Conservation (phyloP, 1,284 basidiomycete species). For the Porogramme epimiltina region DNA sequence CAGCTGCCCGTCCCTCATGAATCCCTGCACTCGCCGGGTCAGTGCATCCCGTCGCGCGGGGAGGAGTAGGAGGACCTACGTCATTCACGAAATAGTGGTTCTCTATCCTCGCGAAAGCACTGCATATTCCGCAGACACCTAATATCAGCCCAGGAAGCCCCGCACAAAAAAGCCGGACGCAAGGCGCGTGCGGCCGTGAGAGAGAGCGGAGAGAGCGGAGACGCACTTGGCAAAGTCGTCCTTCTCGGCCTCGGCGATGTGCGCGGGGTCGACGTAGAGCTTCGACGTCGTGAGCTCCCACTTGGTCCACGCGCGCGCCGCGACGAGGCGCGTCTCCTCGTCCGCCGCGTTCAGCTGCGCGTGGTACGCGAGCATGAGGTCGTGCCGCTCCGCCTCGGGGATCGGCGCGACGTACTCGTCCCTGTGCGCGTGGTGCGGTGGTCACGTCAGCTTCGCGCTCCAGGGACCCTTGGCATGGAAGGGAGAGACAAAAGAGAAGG, state of each 20-base stretch:
- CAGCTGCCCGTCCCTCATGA: slow-evolving; percentile 89
- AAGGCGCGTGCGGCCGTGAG: no score
- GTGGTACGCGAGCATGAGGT: slow-evolving; percentile 86
- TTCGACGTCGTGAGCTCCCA: slow-evolving; percentile 92
- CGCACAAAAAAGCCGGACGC: no score
- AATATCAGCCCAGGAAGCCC: neutral
- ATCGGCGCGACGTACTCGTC: slow-evolving; percentile 82
- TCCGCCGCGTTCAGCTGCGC: slow-evolving; percentile 79
- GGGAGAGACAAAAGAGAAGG: no score
- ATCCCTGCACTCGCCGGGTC: slow-evolving; percentile 53
- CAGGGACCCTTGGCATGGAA: no score
- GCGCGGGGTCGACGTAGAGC: slow-evolving; percentile 68
- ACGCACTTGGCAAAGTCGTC: slow-evolving; percentile 78
- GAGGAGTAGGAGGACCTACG: slow-evolving; percentile 37
- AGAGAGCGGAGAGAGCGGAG: neutral
- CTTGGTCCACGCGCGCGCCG: slow-evolving; percentile 86
- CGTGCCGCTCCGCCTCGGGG: slow-evolving; percentile 75
- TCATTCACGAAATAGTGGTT: slow-evolving; percentile 90
- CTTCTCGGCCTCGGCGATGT: slow-evolving; percentile 72
- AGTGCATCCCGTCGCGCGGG: neutral
- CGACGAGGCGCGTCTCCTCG: slow-evolving; percentile 63
- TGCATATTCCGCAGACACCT: slow-evolving; percentile 31
- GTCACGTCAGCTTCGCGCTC: no score
- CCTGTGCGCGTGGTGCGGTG: slow-evolving; percentile 37
- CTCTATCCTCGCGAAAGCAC: slow-evolving; percentile 89